Base-by-base conservation (phyloP, 1,284 basidiomycete genomes). In the Pholiota adiposa region DNA sequence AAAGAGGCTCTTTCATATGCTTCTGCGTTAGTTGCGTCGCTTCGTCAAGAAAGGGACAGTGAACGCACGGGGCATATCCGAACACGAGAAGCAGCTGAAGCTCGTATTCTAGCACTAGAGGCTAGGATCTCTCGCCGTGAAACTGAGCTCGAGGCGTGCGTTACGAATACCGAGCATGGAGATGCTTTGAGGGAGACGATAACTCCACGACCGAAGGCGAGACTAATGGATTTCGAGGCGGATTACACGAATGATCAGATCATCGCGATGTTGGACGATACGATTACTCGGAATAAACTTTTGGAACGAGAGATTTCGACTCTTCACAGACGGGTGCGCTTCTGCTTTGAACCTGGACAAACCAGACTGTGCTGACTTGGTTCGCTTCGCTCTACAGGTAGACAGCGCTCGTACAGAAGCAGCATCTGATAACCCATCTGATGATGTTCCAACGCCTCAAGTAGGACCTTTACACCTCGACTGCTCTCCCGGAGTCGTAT, bases 121-220 rank as follows among this genome's bases (percentile, higher is more conserved):
- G 83, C 85, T 0, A 81, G 81, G 66, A 70, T 88, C 4, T 83
- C 86, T 0, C 77, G 78, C 5, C 77, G 85, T 21, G 87, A 88
- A 44, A 79, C 79, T 0, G 83, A 86, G 60, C 73, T 88, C 4
- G 80, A 83, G 62, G 67, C 65, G 1, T 76, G 72, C 54, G 61
- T 77, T 4, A 64, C 67, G 18, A 63, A 68, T 14, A 44, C 40
- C 18, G 59, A 54, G 33, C 41, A 38, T 38, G 54, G 53, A 4
- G 11, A 49, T 21, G n/a, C 21, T 14, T n/a, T 29, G 29, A 38
- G 43, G 25, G 34, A 43, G 16, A 51, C 48, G 59, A 41, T n/a
- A 29, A 36, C 55, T 16, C 41, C 38, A 18, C 19, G 19, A 27
- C 19, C 44, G 33, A 12, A 44, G 18, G n/a, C 36, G 11, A 25